Evolutionary conservation across 2,329 filamentous ascomycete species (phyloP), one percentile per base, ranked within the genome.

Genomic region (Hortaea sp.): DNA sequence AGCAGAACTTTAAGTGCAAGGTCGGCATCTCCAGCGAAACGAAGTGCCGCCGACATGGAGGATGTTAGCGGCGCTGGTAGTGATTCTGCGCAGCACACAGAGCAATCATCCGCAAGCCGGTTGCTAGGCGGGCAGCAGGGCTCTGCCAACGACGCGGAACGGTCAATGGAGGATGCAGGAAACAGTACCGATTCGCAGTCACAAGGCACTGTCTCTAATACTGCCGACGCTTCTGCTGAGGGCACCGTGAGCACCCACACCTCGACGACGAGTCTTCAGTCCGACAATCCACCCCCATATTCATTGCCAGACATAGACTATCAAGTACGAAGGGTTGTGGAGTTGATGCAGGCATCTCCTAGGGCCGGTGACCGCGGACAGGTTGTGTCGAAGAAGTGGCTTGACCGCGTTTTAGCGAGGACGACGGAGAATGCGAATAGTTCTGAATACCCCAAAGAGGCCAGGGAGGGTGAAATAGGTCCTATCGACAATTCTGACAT

Each of bases 401-500:
- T 95, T 31, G 74, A 77, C 47, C 78, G 79, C 49, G 86, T 92
- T 2, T 71, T 83, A 49, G 76, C 84, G 27, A 73, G 85, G 46
- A 78, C 77, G 42, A 73, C 76, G 6, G 76, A 79, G n/a, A 65
- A 71, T 11, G 74, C 77, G 47, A 67, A 74, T 43, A 73, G 72
- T 13, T 72, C 75, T 51, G 74, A 77, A 43, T 69, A 68, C 35
- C 70, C 75, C 49, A 84, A 85, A 51, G 68, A 73, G n/a, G 75
- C 76, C 7, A 62, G 72, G 7, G 75, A 82, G 48, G 78, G 77
- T 5, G 75, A 79, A 4, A 76, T 92, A 46, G 88, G 88, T 1
- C 85, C 86, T 0, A 77, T 97, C 30, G 88, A 95, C 70, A 95
- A 95, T 61, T 81, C 84, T 0, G 84, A 89, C 60, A 81, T 95